Base-by-base conservation (phyloP, 768 basidiomycete species). In the Fomitopsis serialis region DNA sequence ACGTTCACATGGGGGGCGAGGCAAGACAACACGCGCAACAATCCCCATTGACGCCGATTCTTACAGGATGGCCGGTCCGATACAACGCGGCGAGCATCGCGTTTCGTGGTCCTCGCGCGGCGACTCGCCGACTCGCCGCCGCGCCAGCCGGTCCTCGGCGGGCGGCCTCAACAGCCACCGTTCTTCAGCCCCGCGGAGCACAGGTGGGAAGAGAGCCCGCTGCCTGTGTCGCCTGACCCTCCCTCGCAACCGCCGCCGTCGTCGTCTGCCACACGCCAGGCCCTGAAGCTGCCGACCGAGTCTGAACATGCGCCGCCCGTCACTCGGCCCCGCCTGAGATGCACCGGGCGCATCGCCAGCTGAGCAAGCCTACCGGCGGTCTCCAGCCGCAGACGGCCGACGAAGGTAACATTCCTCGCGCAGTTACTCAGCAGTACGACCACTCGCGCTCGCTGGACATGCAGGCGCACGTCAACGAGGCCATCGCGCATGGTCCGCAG, bases 21-120 rank as follows among this genome's bases (percentile, higher is more conserved):
- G 46, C 19, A 45, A 7, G 15, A 21, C 23, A 17, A 17, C 7
- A 17, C 34, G 51, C 21, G 27, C 47, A 48, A 48, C 29, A 25
- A 13, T 17, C 32, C 13, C 15, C 21, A 42, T 32, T 57, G 46
- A 58, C 50, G 44, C 45, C 29, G 11, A 21, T n/a, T 21, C 42
- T 25, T 11, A 1, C 24, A 89, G 89, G 63, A 92, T 93, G 91
- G 68, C 75, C 9, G 80, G 88, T 6, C 78, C 82, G 9, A 77
- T 92, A 34, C 70, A 73, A 10, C 75, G 68, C 29, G 76, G 76
- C 3, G 78, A 81, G 50, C 70, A 73, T 13, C 68, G 65, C 12
- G 71, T 88, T 3, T 70, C 78, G 9, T 89, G 87, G 87, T 79
- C 82, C 6, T 70, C 77, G 3, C 68, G 77, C 32, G 62, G 57